phyloP scores from a whole-genome alignment of 208 protist species.

The Crithidia brevicula region DNA sequence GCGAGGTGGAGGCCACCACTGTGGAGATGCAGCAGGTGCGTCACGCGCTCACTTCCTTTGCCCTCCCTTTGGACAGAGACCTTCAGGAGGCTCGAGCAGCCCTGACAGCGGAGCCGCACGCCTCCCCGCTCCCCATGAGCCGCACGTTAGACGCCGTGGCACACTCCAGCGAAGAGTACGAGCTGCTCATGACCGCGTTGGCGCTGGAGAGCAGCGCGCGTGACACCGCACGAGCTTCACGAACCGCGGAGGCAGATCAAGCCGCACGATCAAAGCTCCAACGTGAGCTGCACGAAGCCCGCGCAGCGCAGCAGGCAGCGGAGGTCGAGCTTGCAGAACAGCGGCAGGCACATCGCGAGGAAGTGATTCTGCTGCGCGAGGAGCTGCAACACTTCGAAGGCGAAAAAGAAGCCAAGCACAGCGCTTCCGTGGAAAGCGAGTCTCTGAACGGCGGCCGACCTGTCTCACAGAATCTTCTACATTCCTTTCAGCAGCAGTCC shows the following conservation, averaged over 20 bases:
- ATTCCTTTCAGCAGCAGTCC: constrained; percentile 27
- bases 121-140: constrained; percentile 10
- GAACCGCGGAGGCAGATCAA: not conserved
- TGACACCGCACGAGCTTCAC: not conserved
- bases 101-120: not conserved
- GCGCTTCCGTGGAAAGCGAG: constrained; percentile 2
- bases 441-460: not conserved
- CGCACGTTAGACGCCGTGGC: constrained; percentile 36
- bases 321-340: constrained; percentile 25
- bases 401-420: constrained; percentile 9
- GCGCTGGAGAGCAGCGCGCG: constrained; percentile 8
- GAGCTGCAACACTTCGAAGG: constrained; percentile 23
- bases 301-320: constrained; percentile 19
- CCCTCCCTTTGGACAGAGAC: constrained; percentile 2
- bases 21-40: constrained; percentile 39
- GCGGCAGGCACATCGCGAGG: constrained; percentile 17
- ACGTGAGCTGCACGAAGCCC: constrained; percentile 11
- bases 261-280: not conserved
- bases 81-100: constrained; percentile 1
- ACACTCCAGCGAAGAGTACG: constrained; percentile 35
- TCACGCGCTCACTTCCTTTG: constrained; percentile 25
- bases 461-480: constrained; percentile 17
- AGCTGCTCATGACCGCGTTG: constrained; percentile 17
- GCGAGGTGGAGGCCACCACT: constrained; percentile 28
- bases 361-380: constrained; percentile 22